These are phyloP conservation scores for Penicillium sp. DNA, from an alignment of 2,329 filamentous ascomycete species.

Conservation along the genomic window DNA sequence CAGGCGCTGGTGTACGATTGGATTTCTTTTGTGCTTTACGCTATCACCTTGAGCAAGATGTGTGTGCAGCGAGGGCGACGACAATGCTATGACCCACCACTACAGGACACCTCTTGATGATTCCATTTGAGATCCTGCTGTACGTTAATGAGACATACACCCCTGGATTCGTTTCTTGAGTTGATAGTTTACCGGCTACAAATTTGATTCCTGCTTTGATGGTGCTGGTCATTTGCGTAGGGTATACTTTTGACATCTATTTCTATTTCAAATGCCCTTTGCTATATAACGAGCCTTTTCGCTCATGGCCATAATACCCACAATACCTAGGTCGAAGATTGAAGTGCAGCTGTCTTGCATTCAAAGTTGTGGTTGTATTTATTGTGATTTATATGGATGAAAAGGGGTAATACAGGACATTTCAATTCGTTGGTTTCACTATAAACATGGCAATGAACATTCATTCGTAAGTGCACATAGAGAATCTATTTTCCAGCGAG, in stretches of 20 bases:
- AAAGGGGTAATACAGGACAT: too few species aligned
- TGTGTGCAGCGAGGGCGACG: slow-evolving; percentile 13
- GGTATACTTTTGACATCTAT: too few species aligned
- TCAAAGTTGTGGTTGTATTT: too few species aligned
- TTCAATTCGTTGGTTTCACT: too few species aligned
- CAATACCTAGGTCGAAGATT: too few species aligned
- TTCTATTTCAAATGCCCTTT: too few species aligned
- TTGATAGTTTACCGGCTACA: slow-evolving; percentile 15
- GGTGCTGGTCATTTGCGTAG: too few species aligned
- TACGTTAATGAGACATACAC: slow-evolving; percentile 19
- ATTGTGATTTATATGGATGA: too few species aligned
- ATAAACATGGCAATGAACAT: too few species aligned
- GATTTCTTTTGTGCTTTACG: slow-evolving; percentile 10
- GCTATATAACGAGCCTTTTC: too few species aligned
- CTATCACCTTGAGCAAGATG: slow-evolving; percentile 5
- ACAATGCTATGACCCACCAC: slow-evolving; percentile 20
- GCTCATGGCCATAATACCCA: too few species aligned
- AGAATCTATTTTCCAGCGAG: slow-evolving; percentile 16
- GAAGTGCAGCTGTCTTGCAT: too few species aligned
- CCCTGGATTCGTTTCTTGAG: slow-evolving; percentile 10
- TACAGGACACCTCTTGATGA: slow-evolving; percentile 21
- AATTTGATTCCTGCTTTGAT: slow-evolving; percentile 11
- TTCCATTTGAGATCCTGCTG: slow-evolving; percentile 18
- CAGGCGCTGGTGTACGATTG: slow-evolving; percentile 21
- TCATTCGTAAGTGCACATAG: neutral